Percentiles rank a stretch among this genome's conserved stretches.
phyloP scores from a whole-genome alignment of 2,329 filamentous ascomycete genomes.

The Neofusicoccum parvum region DNA sequence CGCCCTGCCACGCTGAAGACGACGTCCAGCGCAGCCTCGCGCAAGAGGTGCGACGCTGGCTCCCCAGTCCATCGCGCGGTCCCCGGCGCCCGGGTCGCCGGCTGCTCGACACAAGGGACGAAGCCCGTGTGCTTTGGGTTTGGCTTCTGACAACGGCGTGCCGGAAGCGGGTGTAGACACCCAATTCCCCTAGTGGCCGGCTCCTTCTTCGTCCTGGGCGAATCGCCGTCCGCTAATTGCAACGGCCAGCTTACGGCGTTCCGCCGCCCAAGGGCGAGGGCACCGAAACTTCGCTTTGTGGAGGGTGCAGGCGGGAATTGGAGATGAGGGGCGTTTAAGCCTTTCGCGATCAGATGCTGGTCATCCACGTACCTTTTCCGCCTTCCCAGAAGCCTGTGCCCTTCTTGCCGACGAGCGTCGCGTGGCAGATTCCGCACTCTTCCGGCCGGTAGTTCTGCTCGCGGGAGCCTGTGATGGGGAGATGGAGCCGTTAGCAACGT shows the following conservation, averaged over 20 bases:
- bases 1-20: slow-evolving; percentile 3
- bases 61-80: not conserved
- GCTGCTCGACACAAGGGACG: slow-evolving; percentile 1
- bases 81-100: not conserved
- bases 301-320: not conserved
- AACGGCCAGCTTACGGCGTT: slow-evolving; percentile 12
- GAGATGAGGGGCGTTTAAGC: not conserved
- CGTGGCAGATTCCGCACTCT: slow-evolving; percentile 73
- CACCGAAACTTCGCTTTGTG: slow-evolving; percentile 7
- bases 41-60: not conserved
- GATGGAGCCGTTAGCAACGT: not conserved
- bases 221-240: not conserved
- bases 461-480: slow-evolving; percentile 59
- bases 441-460: slow-evolving; percentile 80
- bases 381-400: slow-evolving; percentile 82
- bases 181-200: slow-evolving; percentile 7
- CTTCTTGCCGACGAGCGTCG: slow-evolving; percentile 68
- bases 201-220: not conserved
- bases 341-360: slow-evolving; percentile 3
- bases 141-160: slow-evolving; percentile 17
- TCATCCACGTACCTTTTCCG: slow-evolving; percentile 56
- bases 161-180: slow-evolving; percentile 20
- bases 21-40: too few species aligned
- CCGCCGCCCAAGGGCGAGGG: not conserved
- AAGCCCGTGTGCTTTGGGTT: not conserved